Evolutionary conservation across 257 asterid species (phyloP).

Genomic region (Jaltomata sinuosa): DNA sequence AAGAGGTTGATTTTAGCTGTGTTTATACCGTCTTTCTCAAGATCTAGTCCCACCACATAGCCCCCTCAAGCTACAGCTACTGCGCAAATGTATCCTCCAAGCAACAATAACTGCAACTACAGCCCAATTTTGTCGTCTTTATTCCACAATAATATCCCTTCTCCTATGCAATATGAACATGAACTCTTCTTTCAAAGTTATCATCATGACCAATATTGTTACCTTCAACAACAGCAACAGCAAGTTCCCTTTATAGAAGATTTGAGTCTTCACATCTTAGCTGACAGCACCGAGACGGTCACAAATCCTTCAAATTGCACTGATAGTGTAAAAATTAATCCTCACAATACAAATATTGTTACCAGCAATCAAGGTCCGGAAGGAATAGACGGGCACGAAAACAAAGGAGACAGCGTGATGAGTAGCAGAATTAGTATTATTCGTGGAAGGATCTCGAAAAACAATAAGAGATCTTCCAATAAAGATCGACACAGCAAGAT

Average conservation of each 20-base stretch:
- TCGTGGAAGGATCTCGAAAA: neutral
- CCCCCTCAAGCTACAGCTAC: neutral
- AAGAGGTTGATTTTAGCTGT: neutral
- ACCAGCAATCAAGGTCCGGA: neutral
- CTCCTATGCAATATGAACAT: constrained; percentile 27
- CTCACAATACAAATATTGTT: no score
- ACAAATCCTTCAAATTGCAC: neutral
- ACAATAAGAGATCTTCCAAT: constrained; percentile 19
- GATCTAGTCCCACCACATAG: neutral
- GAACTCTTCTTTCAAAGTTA: constrained; percentile 20
- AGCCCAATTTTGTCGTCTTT: neutral
- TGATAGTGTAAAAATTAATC: neutral
- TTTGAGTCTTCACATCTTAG: neutral
- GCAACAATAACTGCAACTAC: constrained; percentile 7
- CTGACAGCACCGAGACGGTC: neutral
- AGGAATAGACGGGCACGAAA: neutral
- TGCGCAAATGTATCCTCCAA: constrained; percentile 21
- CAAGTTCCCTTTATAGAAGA: neutral
- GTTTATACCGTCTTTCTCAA: constrained; percentile 8
- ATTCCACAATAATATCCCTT: constrained; percentile 23
- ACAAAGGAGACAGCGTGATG: neutral
- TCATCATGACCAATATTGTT: constrained; percentile 9
- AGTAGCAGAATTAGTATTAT: neutral
- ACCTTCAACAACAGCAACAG: neutral
- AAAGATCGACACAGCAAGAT: constrained; percentile 82